A percentile compares a stretch with the other conserved stretches of the same genome.
Conservation (phyloP, 2,329 filamentous ascomycete genomes). For the Verticillium longisporum region DNA sequence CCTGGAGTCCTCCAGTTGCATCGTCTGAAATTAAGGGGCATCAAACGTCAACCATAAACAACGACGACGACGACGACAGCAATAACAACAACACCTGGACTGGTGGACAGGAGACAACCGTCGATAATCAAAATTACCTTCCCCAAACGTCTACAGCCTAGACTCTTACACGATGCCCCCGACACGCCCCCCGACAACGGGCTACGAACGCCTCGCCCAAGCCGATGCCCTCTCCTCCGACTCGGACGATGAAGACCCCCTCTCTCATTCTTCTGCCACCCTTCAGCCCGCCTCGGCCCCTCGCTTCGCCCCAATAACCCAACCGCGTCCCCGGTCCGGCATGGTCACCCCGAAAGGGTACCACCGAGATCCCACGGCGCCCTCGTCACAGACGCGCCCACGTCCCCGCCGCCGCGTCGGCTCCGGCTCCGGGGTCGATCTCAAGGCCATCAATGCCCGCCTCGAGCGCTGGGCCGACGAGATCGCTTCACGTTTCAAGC, state of each 20-base stretch:
- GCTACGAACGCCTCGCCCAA: constrained; percentile 79
- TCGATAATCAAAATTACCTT: no score
- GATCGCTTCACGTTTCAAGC: constrained; percentile 95
- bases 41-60: neutral
- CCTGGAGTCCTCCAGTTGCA: neutral
- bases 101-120: no score
- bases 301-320: constrained; percentile 57
- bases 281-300: constrained; percentile 51
- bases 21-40: neutral
- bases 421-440: constrained; percentile 86
- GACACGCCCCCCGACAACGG: constrained; percentile 65
- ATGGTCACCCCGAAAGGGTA: constrained; percentile 47
- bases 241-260: constrained; percentile 57
- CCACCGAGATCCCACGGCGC: constrained; percentile 25
- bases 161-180: constrained; percentile 49
- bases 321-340: constrained; percentile 53
- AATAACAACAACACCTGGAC: neutral
- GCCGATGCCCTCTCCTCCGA: constrained; percentile 70
- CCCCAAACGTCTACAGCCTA: neutral
- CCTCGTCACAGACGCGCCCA: constrained; percentile 22
- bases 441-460: constrained; percentile 95
- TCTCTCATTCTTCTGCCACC: constrained; percentile 47
- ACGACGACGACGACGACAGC: no score
- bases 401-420: constrained; percentile 40
- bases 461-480: constrained; percentile 96